A percentile compares a stretch with the other conserved stretches of the same genome.
These are phyloP conservation scores for Aspergillus bertholletiae DNA, from an alignment of 495 filamentous ascomycete genomes.

Conservation along the genomic window DNA sequence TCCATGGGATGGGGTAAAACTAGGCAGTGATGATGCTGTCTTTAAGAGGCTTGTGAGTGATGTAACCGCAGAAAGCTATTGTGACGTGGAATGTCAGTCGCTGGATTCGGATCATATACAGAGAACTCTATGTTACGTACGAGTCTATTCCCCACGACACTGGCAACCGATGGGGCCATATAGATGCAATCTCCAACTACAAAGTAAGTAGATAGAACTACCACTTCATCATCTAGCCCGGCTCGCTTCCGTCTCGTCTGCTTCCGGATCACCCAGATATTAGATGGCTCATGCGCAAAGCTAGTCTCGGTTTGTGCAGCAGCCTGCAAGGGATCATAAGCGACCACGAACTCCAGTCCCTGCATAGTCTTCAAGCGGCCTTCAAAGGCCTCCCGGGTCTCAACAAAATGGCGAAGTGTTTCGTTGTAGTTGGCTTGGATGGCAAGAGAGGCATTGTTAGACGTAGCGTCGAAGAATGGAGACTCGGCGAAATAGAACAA, in stretches of 20 bases:
- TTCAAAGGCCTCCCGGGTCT: constrained; percentile 78
- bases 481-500: constrained; percentile 88
- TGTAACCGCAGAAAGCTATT: constrained; percentile 56
- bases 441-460: constrained; percentile 78
- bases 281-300: constrained; percentile 49
- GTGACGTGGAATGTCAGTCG: constrained; percentile 7
- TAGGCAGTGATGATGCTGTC: constrained; percentile 57
- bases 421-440: constrained; percentile 74
- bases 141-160: constrained; percentile 72
- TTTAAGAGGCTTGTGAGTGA: constrained; percentile 67
- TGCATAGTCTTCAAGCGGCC: constrained; percentile 69
- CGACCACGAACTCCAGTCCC: constrained; percentile 77
- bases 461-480: constrained; percentile 85
- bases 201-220: constrained; percentile 74
- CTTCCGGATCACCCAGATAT: constrained; percentile 91
- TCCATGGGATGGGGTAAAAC: constrained; percentile 70
- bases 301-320: constrained; percentile 61
- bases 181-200: constrained; percentile 82
- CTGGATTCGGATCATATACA: constrained; percentile 40
- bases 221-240: constrained; percentile 63
- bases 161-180: constrained; percentile 79
- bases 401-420: constrained; percentile 57
- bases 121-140: constrained; percentile 39
- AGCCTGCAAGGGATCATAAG: constrained; percentile 64
- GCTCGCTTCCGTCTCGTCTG: constrained; percentile 65